Evolutionary conservation across 441 rosid species (phyloP).

Genomic region (Pelargonium citronellum): DNA sequence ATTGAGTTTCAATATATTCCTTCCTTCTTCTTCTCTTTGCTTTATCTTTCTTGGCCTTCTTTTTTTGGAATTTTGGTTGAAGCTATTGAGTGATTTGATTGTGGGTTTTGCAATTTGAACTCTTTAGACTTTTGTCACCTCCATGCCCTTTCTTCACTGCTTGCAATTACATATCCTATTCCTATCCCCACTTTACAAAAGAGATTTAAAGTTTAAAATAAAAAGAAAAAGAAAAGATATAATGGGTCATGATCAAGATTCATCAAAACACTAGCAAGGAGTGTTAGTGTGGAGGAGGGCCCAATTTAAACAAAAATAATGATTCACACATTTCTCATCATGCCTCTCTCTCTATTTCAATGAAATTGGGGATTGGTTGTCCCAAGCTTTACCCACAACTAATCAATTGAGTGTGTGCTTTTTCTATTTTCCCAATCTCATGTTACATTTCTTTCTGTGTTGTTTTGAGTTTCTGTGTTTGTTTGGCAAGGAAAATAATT

Average conservation of each 20-base stretch:
- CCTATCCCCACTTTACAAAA: not conserved
- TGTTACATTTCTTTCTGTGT: too few relatives aligned
- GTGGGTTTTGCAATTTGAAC: conserved; percentile 2
- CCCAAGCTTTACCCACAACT: too few relatives aligned
- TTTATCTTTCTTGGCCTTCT: not conserved
- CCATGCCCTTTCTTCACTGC: not conserved
- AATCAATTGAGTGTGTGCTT: too few relatives aligned
- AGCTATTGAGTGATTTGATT: not conserved
- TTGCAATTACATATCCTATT: too few relatives aligned
- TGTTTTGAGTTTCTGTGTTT: too few relatives aligned
- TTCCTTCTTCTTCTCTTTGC: not conserved
- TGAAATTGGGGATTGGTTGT: too few relatives aligned
- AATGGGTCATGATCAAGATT: not conserved
- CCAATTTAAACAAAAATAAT: not conserved
- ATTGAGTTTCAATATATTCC: not conserved
- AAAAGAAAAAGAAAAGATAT: not conserved
- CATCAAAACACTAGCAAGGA: not conserved
- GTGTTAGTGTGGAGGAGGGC: not conserved
- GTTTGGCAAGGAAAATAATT: too few relatives aligned
- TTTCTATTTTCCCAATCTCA: too few relatives aligned
- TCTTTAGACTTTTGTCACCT: not conserved
- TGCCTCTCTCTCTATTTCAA: too few relatives aligned
- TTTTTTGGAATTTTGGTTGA: not conserved
- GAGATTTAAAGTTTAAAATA: not conserved
- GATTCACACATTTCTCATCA: not conserved